Evolutionary conservation across 768 basidiomycete species (phyloP).

Genomic region (Leccinum arenicola): DNA sequence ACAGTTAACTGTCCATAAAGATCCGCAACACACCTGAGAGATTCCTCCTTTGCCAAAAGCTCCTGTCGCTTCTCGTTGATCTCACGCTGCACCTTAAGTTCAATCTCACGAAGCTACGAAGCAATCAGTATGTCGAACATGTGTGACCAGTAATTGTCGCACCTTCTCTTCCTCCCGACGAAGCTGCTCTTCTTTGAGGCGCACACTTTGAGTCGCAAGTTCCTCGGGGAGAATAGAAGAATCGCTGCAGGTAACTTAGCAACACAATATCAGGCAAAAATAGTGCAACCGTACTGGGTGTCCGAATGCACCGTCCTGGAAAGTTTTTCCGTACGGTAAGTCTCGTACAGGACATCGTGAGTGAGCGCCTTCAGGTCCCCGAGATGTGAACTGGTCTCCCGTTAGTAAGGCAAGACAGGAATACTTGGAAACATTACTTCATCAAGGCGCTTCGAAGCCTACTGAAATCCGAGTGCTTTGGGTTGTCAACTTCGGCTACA

Average conservation of each 20-base stretch:
- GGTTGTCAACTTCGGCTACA: constrained; percentile 97
- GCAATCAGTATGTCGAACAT: constrained; percentile 12
- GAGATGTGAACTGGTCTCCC: constrained; percentile 72
- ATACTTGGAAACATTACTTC: constrained; percentile 49
- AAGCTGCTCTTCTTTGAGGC: constrained; percentile 98
- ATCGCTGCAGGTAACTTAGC: constrained; percentile 49
- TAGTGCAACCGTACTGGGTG: constrained; percentile 49
- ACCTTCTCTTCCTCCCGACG: constrained; percentile 96
- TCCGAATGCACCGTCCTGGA: constrained; percentile 85
- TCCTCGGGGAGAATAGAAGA: constrained; percentile 94
- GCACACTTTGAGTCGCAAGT: constrained; percentile 92
- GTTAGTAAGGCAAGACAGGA: constrained; percentile 11
- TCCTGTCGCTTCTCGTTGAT: constrained; percentile 98
- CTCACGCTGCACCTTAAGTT: constrained; percentile 96
- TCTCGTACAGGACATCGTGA: constrained; percentile 92
- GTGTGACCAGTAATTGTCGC: constrained; percentile 1
- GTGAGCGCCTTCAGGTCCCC: constrained; percentile 93
- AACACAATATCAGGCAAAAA: constrained; percentile 6
- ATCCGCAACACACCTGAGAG: constrained; percentile 61
- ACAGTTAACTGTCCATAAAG: background rate
- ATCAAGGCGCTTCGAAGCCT: constrained; percentile 88
- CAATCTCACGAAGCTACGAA: constrained; percentile 87
- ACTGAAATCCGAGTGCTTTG: constrained; percentile 99
- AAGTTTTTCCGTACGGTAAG: constrained; percentile 96
- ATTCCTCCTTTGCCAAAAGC: constrained; percentile 93